These are phyloP conservation scores for Sextonia rubra DNA, from an alignment of 164 flowering plant species.

Conservation along the genomic window DNA sequence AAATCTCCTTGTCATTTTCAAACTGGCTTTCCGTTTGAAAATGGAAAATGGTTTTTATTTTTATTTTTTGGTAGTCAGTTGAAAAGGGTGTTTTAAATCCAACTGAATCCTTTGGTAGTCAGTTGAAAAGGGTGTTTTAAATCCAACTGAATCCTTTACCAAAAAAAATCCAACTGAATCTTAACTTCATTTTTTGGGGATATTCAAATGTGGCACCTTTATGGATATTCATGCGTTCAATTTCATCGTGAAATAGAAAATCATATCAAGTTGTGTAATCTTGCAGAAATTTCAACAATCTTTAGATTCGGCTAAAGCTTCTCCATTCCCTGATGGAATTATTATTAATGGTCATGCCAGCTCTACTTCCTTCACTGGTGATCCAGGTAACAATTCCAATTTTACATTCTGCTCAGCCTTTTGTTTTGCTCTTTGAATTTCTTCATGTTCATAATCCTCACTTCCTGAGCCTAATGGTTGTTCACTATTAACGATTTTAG, in stretches of 20 bases:
- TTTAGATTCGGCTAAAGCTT: constrained; percentile 61
- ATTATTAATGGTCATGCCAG: constrained; percentile 63
- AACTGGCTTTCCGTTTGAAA: not conserved
- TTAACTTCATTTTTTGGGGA: not conserved
- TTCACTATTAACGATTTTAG: not conserved
- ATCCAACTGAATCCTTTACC: too few relatives aligned
- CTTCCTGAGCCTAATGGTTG: not conserved
- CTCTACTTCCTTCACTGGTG: constrained; percentile 49
- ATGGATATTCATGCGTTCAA: not conserved
- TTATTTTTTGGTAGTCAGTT: not conserved
- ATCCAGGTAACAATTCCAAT: constrained; percentile 46
- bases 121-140: not conserved
- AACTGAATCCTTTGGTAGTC: not conserved
- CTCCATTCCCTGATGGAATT: constrained; percentile 67
- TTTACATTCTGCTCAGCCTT: not conserved
- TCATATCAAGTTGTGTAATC: not conserved
- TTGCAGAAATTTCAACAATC: constrained; percentile 50
- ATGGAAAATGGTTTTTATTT: not conserved
- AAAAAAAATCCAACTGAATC: too few relatives aligned
- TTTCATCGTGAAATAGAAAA: not conserved
- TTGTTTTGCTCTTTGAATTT: not conserved
- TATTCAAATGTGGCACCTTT: not conserved
- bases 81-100: not conserved
- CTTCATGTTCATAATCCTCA: not conserved
- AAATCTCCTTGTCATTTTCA: not conserved